These are phyloP conservation scores for Juncus effusus DNA, from an alignment of 176 grass and related monocot species.

Conservation along the genomic window DNA sequence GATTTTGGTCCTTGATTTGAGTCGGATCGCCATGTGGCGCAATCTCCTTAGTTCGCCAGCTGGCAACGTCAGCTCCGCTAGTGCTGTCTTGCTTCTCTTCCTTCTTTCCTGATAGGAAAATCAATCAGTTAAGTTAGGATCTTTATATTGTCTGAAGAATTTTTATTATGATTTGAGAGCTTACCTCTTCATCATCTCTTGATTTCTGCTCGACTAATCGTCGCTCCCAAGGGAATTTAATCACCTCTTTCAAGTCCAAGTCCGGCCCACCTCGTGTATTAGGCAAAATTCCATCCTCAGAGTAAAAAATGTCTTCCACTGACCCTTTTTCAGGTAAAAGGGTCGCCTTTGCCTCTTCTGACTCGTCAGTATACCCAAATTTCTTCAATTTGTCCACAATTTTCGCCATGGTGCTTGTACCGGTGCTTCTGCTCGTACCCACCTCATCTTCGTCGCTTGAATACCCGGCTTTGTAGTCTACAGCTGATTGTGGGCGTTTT, in stretches of 20 bases:
- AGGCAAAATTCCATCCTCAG: conserved; percentile 72
- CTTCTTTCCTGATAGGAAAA: conserved; percentile 7
- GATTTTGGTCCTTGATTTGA: conserved; percentile 75
- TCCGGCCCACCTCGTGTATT: conserved; percentile 52
- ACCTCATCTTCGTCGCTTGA: conserved; percentile 59
- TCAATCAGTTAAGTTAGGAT: background rate
- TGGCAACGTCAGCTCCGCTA: conserved; percentile 85
- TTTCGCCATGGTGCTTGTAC: conserved; percentile 68
- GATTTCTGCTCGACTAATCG: conserved; percentile 17
- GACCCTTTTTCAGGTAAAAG: conserved; percentile 55
- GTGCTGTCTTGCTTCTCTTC: conserved; percentile 46
- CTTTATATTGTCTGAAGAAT: background rate
- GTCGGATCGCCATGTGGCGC: conserved; percentile 64
- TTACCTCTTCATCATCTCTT: conserved; percentile 14
- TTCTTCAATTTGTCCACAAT: conserved; percentile 72
- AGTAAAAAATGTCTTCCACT: conserved; percentile 78
- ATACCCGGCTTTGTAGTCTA: conserved; percentile 64
- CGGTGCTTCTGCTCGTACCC: conserved; percentile 54
- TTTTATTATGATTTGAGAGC: background rate
- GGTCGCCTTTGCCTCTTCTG: conserved; percentile 19
- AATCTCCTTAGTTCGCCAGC: conserved; percentile 66
- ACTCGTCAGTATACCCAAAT: conserved; percentile 54
- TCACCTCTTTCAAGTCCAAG: conserved; percentile 32
- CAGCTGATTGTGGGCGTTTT: conserved; percentile 21
- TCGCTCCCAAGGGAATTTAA: conserved; percentile 84